Base-by-base conservation (phyloP, 495 filamentous ascomycete species). In the Aspergillus hancockii region DNA sequence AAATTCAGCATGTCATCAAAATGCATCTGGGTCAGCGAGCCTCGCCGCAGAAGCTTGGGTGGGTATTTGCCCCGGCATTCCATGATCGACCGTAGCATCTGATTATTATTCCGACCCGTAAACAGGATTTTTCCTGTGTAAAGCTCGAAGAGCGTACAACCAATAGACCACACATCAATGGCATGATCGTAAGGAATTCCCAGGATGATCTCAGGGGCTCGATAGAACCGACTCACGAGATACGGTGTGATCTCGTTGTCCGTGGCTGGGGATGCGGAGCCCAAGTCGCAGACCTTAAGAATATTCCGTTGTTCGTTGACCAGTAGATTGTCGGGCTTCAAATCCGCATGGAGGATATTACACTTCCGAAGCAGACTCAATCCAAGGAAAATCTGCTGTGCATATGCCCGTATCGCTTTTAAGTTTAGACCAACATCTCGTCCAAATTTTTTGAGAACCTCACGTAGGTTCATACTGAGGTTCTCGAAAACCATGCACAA, bases 61-160 rank as follows among this genome's bases (percentile, higher is more conserved):
- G 88, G 91, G 67, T 96, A 88, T 72, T 93, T 96, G 72, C 95
- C 94, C 41, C 95, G 88, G 64, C 92, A 93, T 68, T 98, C 95
- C 88, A 96, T 94, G 65, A 98, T 94, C 14, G 90, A 88, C 55
- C 89, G 87, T 14, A 98, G 83, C 94, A 98, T 98, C 71, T 96
- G 91, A 69, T 98, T 98, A 79, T 98, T 98, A 76, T 90, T 92
- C 55, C 89, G 86, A 47, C 95, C 94, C 2, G 88, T 91, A 75
- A 98, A 98, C 43, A 98, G 81, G 59, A 98, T 97, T 73, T 97
- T 96, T 58, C 95, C 93, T 0, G 95, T 97, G 79, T 93, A 97
- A 30, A 98, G 80, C 73, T 98, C 94, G 73, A 93, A 98, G 25
- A 98, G 78, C 22, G 94, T 98, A 75, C 95, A 98, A 16, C 94